Base-by-base conservation (phyloP, 1,284 basidiomycete genomes). In the Agaricales sp. region DNA sequence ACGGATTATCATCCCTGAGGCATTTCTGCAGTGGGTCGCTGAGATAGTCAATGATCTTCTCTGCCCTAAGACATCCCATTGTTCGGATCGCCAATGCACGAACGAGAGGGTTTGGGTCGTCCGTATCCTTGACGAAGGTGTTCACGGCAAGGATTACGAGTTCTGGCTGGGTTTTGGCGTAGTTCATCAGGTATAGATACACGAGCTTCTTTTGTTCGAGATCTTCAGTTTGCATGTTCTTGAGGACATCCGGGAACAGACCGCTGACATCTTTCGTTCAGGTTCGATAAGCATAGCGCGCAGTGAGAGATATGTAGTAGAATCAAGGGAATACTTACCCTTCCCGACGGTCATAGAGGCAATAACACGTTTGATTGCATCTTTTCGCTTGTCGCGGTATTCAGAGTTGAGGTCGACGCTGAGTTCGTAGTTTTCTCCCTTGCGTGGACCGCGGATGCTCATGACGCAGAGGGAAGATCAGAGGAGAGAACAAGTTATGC, bases 21-120 rank as follows among this genome's bases (percentile, higher is more conserved):
- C 89, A 91, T 59, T 92, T 91, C 58, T 91, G 87, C 6, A 99
- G 71, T 0, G 95, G 95, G 61, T 94, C 91, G 52, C 89, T 92
- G 35, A 99, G 80, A 67, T 98, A 98, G 70, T 96, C 93, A 67
- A 98, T 92, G 64, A 98, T 99, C 80, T 97, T 98, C 67, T 98
- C 94, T 2, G 95, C 94, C 37, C 93, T 87, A 45, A 99, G 70
- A 61, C 92, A 92, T 37, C 92, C 92, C 95, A 99, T 99, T 2
- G 95, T 99, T 21, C 95, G 83, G 63, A 99, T 98, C 23, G 96
- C 91, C 45, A 99, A 77, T 0, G 95, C 95, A 47, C 95, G 84
- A 22, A 99, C 90, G 52, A 99, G 87, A 0, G 95, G 94, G 63
- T 98, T 99, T 3, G 89, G 82, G 63, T 98, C 96, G 58, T 94